Evolutionary conservation across 176 grass and related monocot species (phyloP).

Genomic region (Elaeis guineensis): DNA sequence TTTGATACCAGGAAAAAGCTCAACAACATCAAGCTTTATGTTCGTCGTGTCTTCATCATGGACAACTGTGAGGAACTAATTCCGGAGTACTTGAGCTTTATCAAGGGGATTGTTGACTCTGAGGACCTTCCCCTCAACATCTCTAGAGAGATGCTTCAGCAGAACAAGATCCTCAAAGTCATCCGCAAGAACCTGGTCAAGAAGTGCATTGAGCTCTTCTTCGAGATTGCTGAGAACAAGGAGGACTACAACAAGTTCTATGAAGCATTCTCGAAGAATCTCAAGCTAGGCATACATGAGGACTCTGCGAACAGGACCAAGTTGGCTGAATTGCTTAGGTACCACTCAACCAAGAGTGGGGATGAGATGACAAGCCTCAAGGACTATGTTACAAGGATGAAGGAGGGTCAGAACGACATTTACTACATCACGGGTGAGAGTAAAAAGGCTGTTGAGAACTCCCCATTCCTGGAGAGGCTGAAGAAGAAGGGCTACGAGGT

Average conservation of each 20-base stretch:
- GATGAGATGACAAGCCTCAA: constrained; percentile 98
- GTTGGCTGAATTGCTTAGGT: constrained; percentile 81
- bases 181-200: constrained; percentile 94
- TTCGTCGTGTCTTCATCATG: constrained; percentile 95
- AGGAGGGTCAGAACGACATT: constrained; percentile 93
- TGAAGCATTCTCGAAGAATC: constrained; percentile 96
- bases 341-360: constrained; percentile 93
- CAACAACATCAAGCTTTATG: constrained; percentile 98
- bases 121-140: constrained; percentile 98
- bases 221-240: constrained; percentile 97
- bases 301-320: constrained; percentile 81
- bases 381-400: constrained; percentile 98
- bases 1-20: constrained; percentile 90
- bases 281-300: constrained; percentile 90
- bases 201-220: constrained; percentile 95
- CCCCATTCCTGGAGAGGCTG: constrained; percentile 88
- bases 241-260: constrained; percentile 99
- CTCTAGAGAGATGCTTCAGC: constrained; percentile 89
- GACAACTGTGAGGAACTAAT: constrained; percentile 97
- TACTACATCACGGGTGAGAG: constrained; percentile 99
- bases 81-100: constrained; percentile 82
- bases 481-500: constrained; percentile 93
- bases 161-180: constrained; percentile 98
- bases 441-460: constrained; percentile 99
- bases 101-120: constrained; percentile 95